phyloP scores from a whole-genome alignment of 2,329 filamentous ascomycete species.

The Scedosporium apiospermum region DNA sequence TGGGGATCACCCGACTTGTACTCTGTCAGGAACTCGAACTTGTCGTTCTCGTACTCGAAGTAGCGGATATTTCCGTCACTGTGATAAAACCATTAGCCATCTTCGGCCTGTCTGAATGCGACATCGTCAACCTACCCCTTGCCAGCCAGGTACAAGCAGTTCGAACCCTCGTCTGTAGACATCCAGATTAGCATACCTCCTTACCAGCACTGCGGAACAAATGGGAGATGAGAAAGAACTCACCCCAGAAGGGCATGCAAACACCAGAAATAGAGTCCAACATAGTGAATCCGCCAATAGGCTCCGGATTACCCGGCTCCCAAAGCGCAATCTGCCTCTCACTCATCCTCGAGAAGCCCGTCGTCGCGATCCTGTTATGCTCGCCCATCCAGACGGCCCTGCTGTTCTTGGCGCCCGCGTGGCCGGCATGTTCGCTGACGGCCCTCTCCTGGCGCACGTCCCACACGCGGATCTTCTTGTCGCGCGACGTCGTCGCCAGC shows the following conservation, averaged over 20 bases:
- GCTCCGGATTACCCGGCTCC: constrained; percentile 80
- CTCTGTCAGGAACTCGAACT: constrained; percentile 93
- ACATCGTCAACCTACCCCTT: constrained; percentile 61
- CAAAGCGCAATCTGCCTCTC: constrained; percentile 92
- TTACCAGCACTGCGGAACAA: background rate
- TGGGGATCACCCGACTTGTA: constrained; percentile 97
- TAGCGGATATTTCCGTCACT: constrained; percentile 99
- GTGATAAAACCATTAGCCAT: constrained; percentile 15
- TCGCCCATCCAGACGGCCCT: constrained; percentile 95
- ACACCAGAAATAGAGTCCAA: constrained; percentile 95
- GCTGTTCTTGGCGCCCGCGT: constrained; percentile 94
- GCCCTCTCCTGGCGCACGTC: constrained; percentile 89
- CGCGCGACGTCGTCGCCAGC: constrained; percentile 85
- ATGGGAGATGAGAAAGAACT: constrained; percentile 12
- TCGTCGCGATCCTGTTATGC: constrained; percentile 90
- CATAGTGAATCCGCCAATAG: constrained; percentile 81
- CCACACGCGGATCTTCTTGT: constrained; percentile 98
- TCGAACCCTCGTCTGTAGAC: constrained; percentile 73
- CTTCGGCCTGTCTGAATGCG: background rate
- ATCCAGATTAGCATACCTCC: background rate
- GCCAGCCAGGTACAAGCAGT: constrained; percentile 90
- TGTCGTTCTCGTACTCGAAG: constrained; percentile 97
- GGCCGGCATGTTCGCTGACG: constrained; percentile 74
- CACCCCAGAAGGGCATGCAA: constrained; percentile 98
- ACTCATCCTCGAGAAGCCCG: constrained; percentile 97